Conservation (phyloP, 140 eudicot genomes). For the Artemisia princeps region DNA sequence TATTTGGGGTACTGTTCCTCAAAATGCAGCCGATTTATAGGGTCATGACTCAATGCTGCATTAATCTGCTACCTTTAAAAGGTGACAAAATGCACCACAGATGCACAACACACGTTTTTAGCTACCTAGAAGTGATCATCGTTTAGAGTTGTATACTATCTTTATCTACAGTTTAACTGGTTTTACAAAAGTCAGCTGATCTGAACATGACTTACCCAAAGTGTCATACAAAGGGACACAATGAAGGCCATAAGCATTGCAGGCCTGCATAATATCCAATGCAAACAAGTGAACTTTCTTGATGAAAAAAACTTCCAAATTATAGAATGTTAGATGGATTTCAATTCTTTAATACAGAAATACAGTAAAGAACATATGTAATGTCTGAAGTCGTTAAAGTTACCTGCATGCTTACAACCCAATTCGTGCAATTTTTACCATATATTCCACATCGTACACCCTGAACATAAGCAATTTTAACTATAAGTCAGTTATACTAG, state of each 20-base stretch:
- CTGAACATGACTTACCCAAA: constrained; percentile 41
- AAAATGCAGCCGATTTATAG: too few species aligned
- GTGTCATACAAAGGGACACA: constrained; percentile 94
- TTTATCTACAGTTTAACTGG: too few species aligned
- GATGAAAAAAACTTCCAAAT: neutral
- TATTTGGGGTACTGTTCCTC: neutral
- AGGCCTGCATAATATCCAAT: constrained; percentile 51
- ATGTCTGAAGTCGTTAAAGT: neutral
- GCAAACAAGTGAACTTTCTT: neutral
- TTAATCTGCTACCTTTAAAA: too few species aligned
- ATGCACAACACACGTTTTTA: neutral
- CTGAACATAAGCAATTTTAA: constrained; percentile 30
- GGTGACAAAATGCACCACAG: neutral
- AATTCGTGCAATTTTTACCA: constrained; percentile 68
- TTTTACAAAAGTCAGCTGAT: too few species aligned
- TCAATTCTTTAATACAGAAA: neutral
- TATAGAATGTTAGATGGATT: neutral
- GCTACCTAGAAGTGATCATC: neutral
- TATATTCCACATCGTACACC: constrained; percentile 85
- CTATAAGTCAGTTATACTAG: neutral
- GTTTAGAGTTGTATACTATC: too few species aligned
- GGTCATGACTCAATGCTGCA: too few species aligned
- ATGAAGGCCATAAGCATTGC: constrained; percentile 84
- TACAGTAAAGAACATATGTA: neutral
- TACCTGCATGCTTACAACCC: constrained; percentile 97